Base-by-base conservation (phyloP, 1,284 basidiomycete genomes). In the Mycosarcoma mackinlayi region DNA sequence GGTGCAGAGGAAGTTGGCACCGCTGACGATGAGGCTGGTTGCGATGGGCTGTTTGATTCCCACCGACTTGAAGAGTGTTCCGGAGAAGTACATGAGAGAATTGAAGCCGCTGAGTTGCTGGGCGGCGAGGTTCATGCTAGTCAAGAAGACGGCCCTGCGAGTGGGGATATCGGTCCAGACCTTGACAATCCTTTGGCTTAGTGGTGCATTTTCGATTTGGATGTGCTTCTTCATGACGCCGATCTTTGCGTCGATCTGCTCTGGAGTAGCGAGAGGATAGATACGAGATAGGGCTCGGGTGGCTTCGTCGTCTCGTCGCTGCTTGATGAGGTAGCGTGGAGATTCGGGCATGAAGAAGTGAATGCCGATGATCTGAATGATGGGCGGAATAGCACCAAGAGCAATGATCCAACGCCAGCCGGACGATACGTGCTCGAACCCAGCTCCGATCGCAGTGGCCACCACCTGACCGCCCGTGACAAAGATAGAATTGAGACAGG, bases 1-100 rank as follows among this genome's bases (percentile, higher is more conserved):
- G 0, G 92, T 93, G 83, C 92, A 92, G 48, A 90, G 70, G 79
- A 93, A 91, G 83, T 84, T 84, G 64, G 77, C 73, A 10, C 78
- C 79, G 16, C 78, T 74, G 35, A 82, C 73, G 57, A 84, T 77
- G 8, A 84, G 71, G 8, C 78, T 76, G 1, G 75, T 76, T 0
- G 79, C 75, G 6, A 83, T 79, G 0, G 80, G 74, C 49, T 84
- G 83, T 48, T 76, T 50, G 55, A 84, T 80, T 2, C 84, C 84
- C 6, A 80, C 81, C 30, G 65, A 57, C 24, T 72, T 49, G 69
- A 84, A 84, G 33, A 85, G 67, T 2, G 80, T 82, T 0, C 77
- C 76, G 3, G 72, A 73, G 69, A 84, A 84, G 70, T 84, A 84
- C 71, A 81, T 83, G 14, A 84, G 59, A 3, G 77, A 78, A 65